Evolutionary conservation across 345 rosid genomes (phyloP).

Genomic region (Anacardium occidentale): DNA sequence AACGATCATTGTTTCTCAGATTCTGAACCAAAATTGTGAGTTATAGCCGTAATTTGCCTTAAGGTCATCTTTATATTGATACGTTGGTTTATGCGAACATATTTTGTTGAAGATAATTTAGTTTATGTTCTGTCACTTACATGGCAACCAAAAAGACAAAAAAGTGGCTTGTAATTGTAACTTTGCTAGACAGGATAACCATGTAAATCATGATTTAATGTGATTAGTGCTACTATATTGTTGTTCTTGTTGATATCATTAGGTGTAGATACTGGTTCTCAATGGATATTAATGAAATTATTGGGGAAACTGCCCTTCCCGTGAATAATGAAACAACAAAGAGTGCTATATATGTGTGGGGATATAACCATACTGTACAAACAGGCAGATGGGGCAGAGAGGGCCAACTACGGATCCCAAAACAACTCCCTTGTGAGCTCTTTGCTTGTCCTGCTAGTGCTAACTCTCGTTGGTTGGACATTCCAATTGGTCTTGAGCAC

Average conservation of each 20-base stretch:
- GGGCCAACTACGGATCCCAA: slow-evolving; percentile 75
- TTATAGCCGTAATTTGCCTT: background rate
- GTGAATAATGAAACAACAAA: slow-evolving; percentile 51
- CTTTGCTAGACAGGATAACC: too few species aligned
- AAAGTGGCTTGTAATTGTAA: too few species aligned
- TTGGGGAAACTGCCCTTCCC: slow-evolving; percentile 55
- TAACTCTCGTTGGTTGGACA: slow-evolving; percentile 83
- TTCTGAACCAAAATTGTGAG: background rate
- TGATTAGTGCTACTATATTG: background rate
- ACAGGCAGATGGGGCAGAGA: slow-evolving; percentile 79
- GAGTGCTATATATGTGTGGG: slow-evolving; percentile 98
- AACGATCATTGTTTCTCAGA: background rate
- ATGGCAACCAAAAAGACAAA: background rate
- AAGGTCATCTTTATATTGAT: too few species aligned
- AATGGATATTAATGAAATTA: slow-evolving; percentile 70
- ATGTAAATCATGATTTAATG: background rate
- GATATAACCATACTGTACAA: slow-evolving; percentile 89
- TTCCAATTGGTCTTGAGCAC: slow-evolving; percentile 90
- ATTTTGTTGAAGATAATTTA: too few species aligned
- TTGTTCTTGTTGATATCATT: slow-evolving; percentile 6
- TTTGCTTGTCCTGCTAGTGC: slow-evolving; percentile 84
- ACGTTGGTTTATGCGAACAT: too few species aligned
- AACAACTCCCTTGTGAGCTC: slow-evolving; percentile 88
- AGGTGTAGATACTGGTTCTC: slow-evolving; percentile 7
- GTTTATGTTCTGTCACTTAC: background rate